A percentile compares a stretch with the other conserved stretches of the same genome.
Evolutionary conservation across 208 protist species (phyloP).

Genomic region (Tritrichomonas foetus): DNA sequence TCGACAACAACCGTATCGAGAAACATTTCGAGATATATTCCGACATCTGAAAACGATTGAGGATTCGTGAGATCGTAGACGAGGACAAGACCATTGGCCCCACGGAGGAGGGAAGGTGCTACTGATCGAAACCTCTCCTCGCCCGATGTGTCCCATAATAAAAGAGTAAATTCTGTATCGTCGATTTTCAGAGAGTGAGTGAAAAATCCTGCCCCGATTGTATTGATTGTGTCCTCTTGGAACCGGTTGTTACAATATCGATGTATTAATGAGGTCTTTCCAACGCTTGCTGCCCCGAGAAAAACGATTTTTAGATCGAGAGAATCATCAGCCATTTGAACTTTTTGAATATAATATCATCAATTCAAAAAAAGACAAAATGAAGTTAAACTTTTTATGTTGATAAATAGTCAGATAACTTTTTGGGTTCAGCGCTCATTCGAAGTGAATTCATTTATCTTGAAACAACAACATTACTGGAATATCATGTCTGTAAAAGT

Average conservation of each 20-base stretch:
- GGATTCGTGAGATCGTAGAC: background rate
- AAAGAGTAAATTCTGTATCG: background rate
- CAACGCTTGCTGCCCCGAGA: background rate
- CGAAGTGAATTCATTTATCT: no score
- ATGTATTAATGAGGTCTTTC: background rate
- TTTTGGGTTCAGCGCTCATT: no score
- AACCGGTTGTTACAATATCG: background rate
- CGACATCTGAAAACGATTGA: background rate
- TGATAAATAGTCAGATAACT: no score
- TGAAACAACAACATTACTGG: no score
- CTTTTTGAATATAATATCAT: no score
- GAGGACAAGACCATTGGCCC: background rate
- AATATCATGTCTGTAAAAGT: no score
- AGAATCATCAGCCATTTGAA: no score
- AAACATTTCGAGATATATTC: background rate
- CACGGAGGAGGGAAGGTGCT: background rate
- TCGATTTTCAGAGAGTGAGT: background rate
- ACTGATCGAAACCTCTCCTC: background rate
- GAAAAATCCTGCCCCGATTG: constrained; percentile 7
- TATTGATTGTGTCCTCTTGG: background rate
- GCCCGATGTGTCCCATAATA: background rate
- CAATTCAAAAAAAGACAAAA: no score
- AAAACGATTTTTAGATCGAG: background rate
- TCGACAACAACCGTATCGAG: background rate
- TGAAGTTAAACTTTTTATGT: no score